phyloP scores from a whole-genome alignment of 306 rosid species.

The Lathyrus aphaca region DNA sequence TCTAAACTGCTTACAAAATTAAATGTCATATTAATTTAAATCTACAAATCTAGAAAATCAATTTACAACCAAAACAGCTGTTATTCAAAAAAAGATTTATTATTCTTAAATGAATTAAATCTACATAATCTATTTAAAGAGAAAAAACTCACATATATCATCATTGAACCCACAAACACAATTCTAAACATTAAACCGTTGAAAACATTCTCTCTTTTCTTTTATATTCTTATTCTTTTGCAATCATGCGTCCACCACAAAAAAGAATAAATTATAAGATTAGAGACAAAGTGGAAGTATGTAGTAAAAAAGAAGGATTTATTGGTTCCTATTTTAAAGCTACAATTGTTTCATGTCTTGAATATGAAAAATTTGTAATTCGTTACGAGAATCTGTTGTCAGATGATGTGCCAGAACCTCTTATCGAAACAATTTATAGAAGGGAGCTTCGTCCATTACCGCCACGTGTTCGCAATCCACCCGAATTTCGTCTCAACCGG shows the following conservation, averaged over 20 bases:
- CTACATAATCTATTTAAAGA: too few species aligned
- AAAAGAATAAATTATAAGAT: not conserved
- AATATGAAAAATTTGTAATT: conserved; percentile 33
- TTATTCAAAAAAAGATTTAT: too few species aligned
- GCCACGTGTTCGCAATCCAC: not conserved
- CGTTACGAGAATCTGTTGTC: conserved; percentile 40
- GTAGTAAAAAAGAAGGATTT: conserved; percentile 35
- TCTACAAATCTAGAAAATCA: too few species aligned
- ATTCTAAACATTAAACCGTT: too few species aligned
- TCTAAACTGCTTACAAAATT: too few species aligned
- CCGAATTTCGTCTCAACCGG: not conserved
- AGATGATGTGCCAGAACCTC: conserved; percentile 26
- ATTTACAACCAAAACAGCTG: too few species aligned
- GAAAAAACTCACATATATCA: too few species aligned
- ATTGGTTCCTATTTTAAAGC: conserved; percentile 24
- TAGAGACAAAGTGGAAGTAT: conserved; percentile 25
- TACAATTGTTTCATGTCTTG: conserved; percentile 9
- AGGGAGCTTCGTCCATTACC: conserved; percentile 52
- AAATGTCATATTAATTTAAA: too few species aligned
- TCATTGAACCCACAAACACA: too few species aligned
- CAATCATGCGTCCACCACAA: conserved; percentile 40
- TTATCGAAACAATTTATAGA: conserved; percentile 15
- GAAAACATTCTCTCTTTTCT: not conserved
- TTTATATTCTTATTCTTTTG: not conserved
- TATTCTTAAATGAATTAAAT: too few species aligned